phyloP scores from a whole-genome alignment of 2,329 filamentous ascomycete genomes.

The Pseudonectria buxi region DNA sequence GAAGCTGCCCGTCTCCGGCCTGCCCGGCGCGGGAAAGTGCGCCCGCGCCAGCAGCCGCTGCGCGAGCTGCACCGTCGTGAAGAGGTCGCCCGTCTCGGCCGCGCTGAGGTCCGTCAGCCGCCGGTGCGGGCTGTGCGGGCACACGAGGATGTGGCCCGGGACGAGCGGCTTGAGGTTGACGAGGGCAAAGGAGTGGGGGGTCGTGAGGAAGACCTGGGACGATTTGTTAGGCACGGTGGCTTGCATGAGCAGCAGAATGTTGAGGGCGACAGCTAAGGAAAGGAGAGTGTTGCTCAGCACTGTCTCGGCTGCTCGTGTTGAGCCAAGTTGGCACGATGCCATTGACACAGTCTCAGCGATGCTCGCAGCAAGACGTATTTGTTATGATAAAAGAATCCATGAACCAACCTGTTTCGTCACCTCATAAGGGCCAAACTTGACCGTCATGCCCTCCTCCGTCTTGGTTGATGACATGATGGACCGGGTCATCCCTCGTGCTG shows the following conservation, averaged over 20 bases:
- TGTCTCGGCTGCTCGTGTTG: too few relatives aligned
- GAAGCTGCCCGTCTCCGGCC: conserved; percentile 60
- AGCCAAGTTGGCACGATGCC: not conserved
- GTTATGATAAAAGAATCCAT: not conserved
- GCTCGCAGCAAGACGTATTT: too few relatives aligned
- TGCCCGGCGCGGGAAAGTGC: conserved; percentile 48
- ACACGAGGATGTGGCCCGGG: conserved; percentile 88
- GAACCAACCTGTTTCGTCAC: conserved; percentile 63
- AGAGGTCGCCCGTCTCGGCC: conserved; percentile 72
- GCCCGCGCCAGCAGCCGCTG: conserved; percentile 63
- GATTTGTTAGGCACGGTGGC: not conserved
- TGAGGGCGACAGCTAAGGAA: not conserved
- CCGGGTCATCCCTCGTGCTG: conserved; percentile 8
- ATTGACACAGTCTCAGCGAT: not conserved
- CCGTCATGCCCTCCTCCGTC: conserved; percentile 14
- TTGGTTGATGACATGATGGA: conserved; percentile 26
- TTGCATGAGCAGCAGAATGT: not conserved
- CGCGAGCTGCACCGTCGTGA: conserved; percentile 76
- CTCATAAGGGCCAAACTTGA: conserved; percentile 70
- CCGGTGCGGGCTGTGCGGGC: conserved; percentile 60
- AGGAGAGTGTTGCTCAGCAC: not conserved
- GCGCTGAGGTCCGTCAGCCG: conserved; percentile 69
- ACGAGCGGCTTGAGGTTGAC: conserved; percentile 95
- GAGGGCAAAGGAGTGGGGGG: conserved; percentile 73
- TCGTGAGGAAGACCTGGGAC: conserved; percentile 75